Conservation (phyloP, 805 yeast species). For the Candida dendrica region DNA sequence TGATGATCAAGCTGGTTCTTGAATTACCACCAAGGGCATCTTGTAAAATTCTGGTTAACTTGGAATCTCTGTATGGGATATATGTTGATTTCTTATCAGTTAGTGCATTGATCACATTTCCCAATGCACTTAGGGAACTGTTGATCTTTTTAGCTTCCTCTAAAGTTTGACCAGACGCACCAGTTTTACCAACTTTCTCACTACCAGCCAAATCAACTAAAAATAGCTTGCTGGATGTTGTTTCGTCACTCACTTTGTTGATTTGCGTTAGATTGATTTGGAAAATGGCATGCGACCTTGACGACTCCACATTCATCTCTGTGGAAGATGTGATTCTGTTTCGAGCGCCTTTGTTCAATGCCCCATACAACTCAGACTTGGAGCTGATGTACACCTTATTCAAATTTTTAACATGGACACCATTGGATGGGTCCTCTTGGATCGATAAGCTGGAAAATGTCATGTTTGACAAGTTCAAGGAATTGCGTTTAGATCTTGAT, state of each 20-base stretch:
- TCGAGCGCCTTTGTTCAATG: slow-evolving; percentile 52
- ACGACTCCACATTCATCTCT: slow-evolving; percentile 63
- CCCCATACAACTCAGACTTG: slow-evolving; percentile 47
- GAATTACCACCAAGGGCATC: slow-evolving; percentile 82
- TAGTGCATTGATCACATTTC: slow-evolving; percentile 73
- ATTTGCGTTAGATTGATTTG: slow-evolving; percentile 63
- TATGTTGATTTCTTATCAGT: slow-evolving; percentile 63
- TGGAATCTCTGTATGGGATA: slow-evolving; percentile 48
- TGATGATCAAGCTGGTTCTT: slow-evolving; percentile 63
- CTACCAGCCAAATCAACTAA: slow-evolving; percentile 86
- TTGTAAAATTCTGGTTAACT: slow-evolving; percentile 58
- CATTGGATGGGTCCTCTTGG: slow-evolving; percentile 57
- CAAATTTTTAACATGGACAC: slow-evolving; percentile 67
- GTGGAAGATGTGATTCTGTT: slow-evolving; percentile 55
- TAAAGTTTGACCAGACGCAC: slow-evolving; percentile 64
- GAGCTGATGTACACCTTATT: slow-evolving; percentile 53
- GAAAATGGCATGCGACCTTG: slow-evolving; percentile 77
- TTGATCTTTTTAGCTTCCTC: slow-evolving; percentile 86
- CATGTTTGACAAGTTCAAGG: background rate
- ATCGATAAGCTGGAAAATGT: slow-evolving; percentile 14
- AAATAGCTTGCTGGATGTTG: slow-evolving; percentile 57
- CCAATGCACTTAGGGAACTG: slow-evolving; percentile 67
- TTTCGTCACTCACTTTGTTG: slow-evolving; percentile 43
- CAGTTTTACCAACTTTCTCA: slow-evolving; percentile 71
- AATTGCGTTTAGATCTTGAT: slow-evolving; percentile 42